Base-by-base conservation (phyloP, 108 stramenopile genomes). In the Skeletonema menzelii region DNA sequence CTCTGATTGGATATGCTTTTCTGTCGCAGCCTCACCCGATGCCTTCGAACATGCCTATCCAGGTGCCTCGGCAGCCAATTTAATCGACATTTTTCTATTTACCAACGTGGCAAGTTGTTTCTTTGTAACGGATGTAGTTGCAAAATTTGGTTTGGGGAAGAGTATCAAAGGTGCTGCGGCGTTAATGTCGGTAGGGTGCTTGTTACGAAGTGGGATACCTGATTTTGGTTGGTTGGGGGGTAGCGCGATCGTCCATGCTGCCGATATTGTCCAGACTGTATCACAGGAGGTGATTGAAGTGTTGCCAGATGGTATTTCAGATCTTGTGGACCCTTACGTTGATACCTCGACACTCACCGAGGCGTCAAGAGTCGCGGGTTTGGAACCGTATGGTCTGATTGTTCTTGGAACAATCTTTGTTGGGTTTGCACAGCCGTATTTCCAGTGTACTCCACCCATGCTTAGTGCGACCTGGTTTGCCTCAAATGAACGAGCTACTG, bases 371-470 rank as follows among this genome's bases (percentile, higher is more conserved):
- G 42, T 32, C 1, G 79, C 68, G 12, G 72, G 72, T 4, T 55
- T 85, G 28, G 77, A 82, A 24, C 78, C 84, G 1, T 85, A 85
- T 59, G 27, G 73, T 4, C 46, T 82, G 28, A 22, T 85, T 14
- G 78, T 82, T 7, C n/a, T 72, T 7, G 84, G 84, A 6, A 85
- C 84, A 1, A 55, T 83, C 11, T 30, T 86, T 34, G 85, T 86
- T 27, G 85, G 85, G 19, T 67, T 79, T 27, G 72, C 81, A 15
- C 82, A 86, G 60, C 85, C 85, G 0, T 86, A 83, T 47, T 86
- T 86, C 59, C 85, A 86, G 49, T 86, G 85, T 72, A 83, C 82
- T 8, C 85, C 85, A 6, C 85, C 85, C 19, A 59, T 83, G 69
- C 55, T 86, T 2, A 67, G 65, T 17, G 82, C 85, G 0, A 79